Percentiles rank a stretch among this genome's conserved stretches.
These are phyloP conservation scores for Phytophthora citricola DNA, from an alignment of 352 stramenopile species.

Conservation along the genomic window DNA sequence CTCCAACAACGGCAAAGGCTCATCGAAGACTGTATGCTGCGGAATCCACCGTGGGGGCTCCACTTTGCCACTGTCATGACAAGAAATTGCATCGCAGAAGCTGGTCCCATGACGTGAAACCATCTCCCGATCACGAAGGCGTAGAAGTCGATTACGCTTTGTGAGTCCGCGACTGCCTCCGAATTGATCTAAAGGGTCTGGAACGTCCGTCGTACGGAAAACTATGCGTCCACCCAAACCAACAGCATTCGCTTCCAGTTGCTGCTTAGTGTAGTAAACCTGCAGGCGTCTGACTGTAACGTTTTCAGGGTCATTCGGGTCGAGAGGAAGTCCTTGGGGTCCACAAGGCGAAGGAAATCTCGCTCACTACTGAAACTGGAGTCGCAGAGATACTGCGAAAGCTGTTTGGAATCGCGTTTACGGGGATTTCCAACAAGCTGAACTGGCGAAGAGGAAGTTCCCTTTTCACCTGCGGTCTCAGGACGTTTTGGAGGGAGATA, in stretches of 20 bases:
- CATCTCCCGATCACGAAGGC: constrained; percentile 60
- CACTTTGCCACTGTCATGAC: constrained; percentile 29
- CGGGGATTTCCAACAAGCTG: constrained; percentile 29
- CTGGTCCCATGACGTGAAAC: constrained; percentile 55
- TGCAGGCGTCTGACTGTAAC: constrained; percentile 52
- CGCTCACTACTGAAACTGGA: constrained; percentile 58
- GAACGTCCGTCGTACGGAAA: constrained; percentile 31
- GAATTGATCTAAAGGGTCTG: constrained; percentile 12
- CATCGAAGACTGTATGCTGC: constrained; percentile 57
- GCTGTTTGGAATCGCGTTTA: constrained; percentile 11
- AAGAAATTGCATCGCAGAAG: constrained; percentile 33
- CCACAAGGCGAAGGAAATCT: constrained; percentile 68
- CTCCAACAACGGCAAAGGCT: constrained; percentile 72
- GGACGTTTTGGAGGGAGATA: constrained; percentile 37
- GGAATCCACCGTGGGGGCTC: constrained; percentile 30
- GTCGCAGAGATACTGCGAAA: constrained; percentile 37
- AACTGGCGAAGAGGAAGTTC: constrained; percentile 12
- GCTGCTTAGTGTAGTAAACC: constrained; percentile 38
- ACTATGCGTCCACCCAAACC: constrained; percentile 28
- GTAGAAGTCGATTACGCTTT: constrained; percentile 70
- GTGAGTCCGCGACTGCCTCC: constrained; percentile 46
- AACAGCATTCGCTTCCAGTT: constrained; percentile 46
- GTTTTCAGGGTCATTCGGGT: constrained; percentile 84
- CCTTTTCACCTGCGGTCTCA: constrained; percentile 17
- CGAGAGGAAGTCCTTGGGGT: constrained; percentile 43